These are phyloP conservation scores for Emergomyces orientalis DNA, from an alignment of 2,329 filamentous ascomycete species.

Conservation along the genomic window DNA sequence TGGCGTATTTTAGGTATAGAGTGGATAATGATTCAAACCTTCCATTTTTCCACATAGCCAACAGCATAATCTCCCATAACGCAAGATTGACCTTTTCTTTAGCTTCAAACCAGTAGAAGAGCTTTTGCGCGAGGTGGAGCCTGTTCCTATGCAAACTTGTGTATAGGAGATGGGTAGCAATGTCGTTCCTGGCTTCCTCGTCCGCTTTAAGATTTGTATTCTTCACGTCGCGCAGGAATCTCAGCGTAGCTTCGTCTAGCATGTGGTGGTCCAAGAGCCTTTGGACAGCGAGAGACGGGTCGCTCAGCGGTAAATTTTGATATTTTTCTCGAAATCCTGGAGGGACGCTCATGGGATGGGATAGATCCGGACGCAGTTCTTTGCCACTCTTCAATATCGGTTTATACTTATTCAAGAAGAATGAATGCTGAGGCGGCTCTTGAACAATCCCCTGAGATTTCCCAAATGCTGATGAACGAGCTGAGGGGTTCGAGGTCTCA, in stretches of 20 bases:
- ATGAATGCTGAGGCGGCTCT: not conserved
- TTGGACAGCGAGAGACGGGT: constrained; percentile 1
- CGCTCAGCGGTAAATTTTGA: not conserved
- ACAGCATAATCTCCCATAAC: constrained; percentile 32
- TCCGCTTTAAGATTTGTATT: not conserved
- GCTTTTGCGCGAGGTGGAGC: constrained; percentile 29
- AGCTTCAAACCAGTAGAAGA: constrained; percentile 29
- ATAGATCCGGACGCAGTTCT: not conserved
- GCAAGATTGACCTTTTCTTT: constrained; percentile 24
- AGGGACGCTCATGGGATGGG: not conserved
- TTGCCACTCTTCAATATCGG: not conserved
- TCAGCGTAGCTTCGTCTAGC: not conserved
- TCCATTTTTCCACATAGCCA: constrained; percentile 28
- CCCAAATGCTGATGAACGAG: no score
- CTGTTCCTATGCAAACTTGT: constrained; percentile 31
- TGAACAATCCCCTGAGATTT: not conserved
- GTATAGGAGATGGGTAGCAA: constrained; percentile 27
- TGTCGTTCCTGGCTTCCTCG: constrained; percentile 1
- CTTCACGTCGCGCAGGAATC: constrained; percentile 1
- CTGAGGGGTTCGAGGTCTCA: not conserved
- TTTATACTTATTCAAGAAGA: not conserved
- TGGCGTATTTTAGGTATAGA: constrained; percentile 25
- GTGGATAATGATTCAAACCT: constrained; percentile 30
- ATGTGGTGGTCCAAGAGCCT: constrained; percentile 1
- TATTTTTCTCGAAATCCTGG: not conserved